Evolutionary conservation across 805 yeast genomes (phyloP), one percentile per base, ranked within the genome.

Genomic region (Wickerhamomyces ciferrii): DNA sequence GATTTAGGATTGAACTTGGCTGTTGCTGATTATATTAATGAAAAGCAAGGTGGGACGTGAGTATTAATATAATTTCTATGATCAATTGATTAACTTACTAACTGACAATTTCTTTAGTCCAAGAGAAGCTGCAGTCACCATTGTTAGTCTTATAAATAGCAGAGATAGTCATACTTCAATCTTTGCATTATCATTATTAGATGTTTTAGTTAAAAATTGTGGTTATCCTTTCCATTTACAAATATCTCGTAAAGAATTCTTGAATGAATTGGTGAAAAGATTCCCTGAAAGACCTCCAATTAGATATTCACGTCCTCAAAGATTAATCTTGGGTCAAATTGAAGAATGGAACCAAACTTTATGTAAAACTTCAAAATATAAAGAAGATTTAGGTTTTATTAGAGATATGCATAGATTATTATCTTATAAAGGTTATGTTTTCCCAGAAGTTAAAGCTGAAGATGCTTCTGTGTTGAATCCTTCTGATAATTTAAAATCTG

Each of bases 341-440:
- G 96, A 92, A 66, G 98, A 94, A 66, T 94, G 99, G 99, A 83
- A 87, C 63, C 95, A 88, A 64, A 92, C 98, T 2, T 81, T 94
- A 46, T 92, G 97, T 67, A 82, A 83, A 58, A 89, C 94, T 44
- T 82, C 96, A 24, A 77, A 88, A 60, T 87, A 94, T 66, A 88
- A 87, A 62, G 96, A 90, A 39, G 99, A 94, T 63, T 72, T 94
- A 57, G 94, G 91, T 3, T 88, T 85, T 63, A 87, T 94, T 54
- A 80, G 94, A 54, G 99, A 94, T 62, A 94, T 94, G 99, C 96
- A 91, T 71, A 76, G 97, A 46, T 73, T 94, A 45, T 75, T 94
- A 56, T 74, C 85, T 51, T 86, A 86, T 65, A 94, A 92, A 67
- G 99, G 99, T 9, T 94, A 94, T 62, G 71, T 81, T 5, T 92